Evolutionary conservation across 2,329 filamentous ascomycete genomes (phyloP), one percentile per base, ranked within the genome.

Genomic region (Aspergillus caelatus): DNA sequence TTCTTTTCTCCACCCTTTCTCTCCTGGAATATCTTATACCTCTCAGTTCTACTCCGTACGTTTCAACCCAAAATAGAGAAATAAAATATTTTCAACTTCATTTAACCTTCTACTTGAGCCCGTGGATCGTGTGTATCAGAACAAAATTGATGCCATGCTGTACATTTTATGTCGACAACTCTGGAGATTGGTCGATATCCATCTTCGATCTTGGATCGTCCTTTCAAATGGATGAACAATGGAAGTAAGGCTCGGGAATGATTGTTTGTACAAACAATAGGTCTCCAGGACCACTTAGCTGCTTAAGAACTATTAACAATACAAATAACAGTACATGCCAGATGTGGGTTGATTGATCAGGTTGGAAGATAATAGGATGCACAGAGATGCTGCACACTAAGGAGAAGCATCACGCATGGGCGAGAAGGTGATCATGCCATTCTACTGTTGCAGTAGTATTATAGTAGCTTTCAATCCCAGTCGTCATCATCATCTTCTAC

Each of bases 401-500:
- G 14, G 10, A 36, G 45, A 26, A 48, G 23, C 8, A 3, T 19
- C 34, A 19, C 45, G 34, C 30, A 32, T n/a, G 28, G 28, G n/a
- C 11, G 23, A 55, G 0, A 9, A 5, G 23, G 11, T 19, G 23
- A n/a, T 39, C 12, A 55, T 55, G 32, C 0, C n/a, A 34, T 54
- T 54, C n/a, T 34, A 26, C 0, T 39, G 23, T 55, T 55, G 34
- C 11, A 19, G 52, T 21, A 39, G 12, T 10, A 36, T 61, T 57
- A 61, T 30, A 53, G 39, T 58, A 58, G 16, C 30, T 26, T 39
- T 81, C 77, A 88, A 72, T 88, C 85, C 85, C 85, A 88, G 74
- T 87, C 85, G 68, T 84, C 83, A 67, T 85, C 83, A 61, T 83
- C 79, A 30, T 82, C 79, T 70, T 78, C 80, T 62, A 81, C 78